These are phyloP conservation scores for Pleurostoma richardsiae DNA, from an alignment of 2,329 filamentous ascomycete species.

Conservation along the genomic window DNA sequence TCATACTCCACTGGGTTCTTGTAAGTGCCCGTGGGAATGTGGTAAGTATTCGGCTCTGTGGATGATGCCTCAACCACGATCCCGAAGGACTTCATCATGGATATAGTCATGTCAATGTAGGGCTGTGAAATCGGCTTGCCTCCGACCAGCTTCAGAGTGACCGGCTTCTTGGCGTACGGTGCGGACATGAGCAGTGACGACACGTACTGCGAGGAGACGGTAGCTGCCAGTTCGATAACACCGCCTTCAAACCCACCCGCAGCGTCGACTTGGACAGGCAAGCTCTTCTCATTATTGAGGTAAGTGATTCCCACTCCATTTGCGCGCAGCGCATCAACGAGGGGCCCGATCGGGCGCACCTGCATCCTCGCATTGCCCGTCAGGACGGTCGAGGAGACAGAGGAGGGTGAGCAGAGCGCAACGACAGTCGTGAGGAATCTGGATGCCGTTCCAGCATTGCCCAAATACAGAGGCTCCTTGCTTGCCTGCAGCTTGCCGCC, in stretches of 20 bases:
- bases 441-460: constrained; percentile 94
- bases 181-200: constrained; percentile 96
- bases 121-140: constrained; percentile 95
- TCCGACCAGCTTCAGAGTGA: constrained; percentile 86
- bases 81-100: constrained; percentile 95
- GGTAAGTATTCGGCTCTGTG: constrained; percentile 83
- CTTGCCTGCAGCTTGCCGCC: constrained; percentile 81
- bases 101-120: constrained; percentile 98
- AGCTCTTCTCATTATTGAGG: constrained; percentile 73
- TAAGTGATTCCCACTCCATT: constrained; percentile 90
- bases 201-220: constrained; percentile 98
- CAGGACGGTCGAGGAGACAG: constrained; percentile 66
- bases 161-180: constrained; percentile 90
- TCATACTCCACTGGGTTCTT: constrained; percentile 79
- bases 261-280: constrained; percentile 79
- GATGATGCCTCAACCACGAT: constrained; percentile 71
- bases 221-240: constrained; percentile 85
- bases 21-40: constrained; percentile 83
- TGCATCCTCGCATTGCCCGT: constrained; percentile 98
- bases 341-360: constrained; percentile 83
- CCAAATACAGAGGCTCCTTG: constrained; percentile 76
- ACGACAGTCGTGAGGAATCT: constrained; percentile 91
- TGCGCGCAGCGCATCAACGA: constrained; percentile 81
- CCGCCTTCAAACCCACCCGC: constrained; percentile 81
- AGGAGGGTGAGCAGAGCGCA: constrained; percentile 68